These are phyloP conservation scores for Epichloe typhina DNA, from an alignment of 2,329 filamentous ascomycete species.

Conservation along the genomic window DNA sequence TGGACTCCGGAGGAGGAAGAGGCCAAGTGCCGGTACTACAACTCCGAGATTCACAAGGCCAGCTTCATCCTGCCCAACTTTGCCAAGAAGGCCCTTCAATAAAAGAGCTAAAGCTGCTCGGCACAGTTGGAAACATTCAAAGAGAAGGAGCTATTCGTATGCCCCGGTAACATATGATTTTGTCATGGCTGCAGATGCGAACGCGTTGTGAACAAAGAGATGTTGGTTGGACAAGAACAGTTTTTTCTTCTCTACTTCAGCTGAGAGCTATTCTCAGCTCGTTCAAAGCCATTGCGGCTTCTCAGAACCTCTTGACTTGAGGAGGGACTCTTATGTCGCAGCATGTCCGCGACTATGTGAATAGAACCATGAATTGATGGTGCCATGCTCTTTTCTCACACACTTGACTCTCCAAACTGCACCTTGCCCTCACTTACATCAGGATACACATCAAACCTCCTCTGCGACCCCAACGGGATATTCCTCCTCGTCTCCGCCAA, in stretches of 20 bases:
- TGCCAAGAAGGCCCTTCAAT: conserved; percentile 62
- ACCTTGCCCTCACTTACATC: conserved; percentile 60
- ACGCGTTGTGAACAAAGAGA: background rate
- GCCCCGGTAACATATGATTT: background rate
- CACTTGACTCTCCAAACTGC: conserved; percentile 18
- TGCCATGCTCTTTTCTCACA: background rate
- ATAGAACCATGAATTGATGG: background rate
- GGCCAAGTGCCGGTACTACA: conserved; percentile 93
- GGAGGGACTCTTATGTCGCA: background rate
- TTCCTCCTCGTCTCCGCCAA: conserved; percentile 67
- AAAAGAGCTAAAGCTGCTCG: conserved; percentile 11
- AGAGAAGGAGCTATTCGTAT: background rate
- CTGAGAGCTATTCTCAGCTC: background rate
- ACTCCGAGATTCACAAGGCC: conserved; percentile 89
- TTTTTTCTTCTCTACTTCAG: background rate
- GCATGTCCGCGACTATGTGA: background rate
- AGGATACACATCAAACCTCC: conserved; percentile 89
- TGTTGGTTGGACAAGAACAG: background rate
- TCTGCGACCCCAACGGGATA: conserved; percentile 74
- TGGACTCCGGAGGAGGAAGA: conserved; percentile 85
- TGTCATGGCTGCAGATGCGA: background rate
- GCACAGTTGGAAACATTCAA: background rate
- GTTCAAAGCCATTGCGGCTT: background rate
- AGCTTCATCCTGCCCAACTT: conserved; percentile 90
- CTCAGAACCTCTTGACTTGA: background rate